A percentile compares a stretch with the other conserved stretches of the same genome.
These are phyloP conservation scores for Phytophthora ramorum DNA, from an alignment of 352 stramenopile species.

Conservation along the genomic window DNA sequence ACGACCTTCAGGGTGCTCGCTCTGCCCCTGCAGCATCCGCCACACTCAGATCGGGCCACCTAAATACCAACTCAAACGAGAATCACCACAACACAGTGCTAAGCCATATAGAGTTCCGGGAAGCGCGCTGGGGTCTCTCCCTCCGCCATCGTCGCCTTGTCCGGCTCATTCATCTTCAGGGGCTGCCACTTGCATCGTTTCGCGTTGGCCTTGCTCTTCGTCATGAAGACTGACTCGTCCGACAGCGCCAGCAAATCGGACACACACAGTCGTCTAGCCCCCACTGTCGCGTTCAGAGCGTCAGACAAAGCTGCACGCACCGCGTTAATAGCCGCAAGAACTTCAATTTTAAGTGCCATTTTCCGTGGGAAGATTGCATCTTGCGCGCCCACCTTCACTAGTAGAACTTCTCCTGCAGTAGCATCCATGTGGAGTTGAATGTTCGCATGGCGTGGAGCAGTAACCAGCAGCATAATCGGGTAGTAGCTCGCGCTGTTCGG, in stretches of 20 bases:
- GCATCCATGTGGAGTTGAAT: conserved; percentile 75
- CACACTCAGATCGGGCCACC: conserved; percentile 8
- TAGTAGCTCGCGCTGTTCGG: conserved; percentile 66
- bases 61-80: conserved; percentile 22
- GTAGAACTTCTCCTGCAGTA: conserved; percentile 54
- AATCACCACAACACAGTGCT: conserved; percentile 27
- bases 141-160: conserved; percentile 34
- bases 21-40: not conserved
- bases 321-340: conserved; percentile 53
- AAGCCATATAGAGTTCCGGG: conserved; percentile 46
- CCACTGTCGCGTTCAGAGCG: conserved; percentile 47
- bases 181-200: conserved; percentile 57
- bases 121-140: conserved; percentile 42
- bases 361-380: conserved; percentile 54
- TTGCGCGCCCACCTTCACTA: conserved; percentile 70
- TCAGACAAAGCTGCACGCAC: conserved; percentile 64
- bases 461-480: conserved; percentile 60
- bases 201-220: conserved; percentile 46
- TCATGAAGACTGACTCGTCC: conserved; percentile 55
- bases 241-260: conserved; percentile 49
- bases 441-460: conserved; percentile 50
- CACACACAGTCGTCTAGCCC: conserved; percentile 36
- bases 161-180: conserved; percentile 46
- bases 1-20: conserved; percentile 6
- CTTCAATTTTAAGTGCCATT: conserved; percentile 48